phyloP scores from a whole-genome alignment of 2,329 filamentous ascomycete species.

The Alternaria novae-zelandiae region DNA sequence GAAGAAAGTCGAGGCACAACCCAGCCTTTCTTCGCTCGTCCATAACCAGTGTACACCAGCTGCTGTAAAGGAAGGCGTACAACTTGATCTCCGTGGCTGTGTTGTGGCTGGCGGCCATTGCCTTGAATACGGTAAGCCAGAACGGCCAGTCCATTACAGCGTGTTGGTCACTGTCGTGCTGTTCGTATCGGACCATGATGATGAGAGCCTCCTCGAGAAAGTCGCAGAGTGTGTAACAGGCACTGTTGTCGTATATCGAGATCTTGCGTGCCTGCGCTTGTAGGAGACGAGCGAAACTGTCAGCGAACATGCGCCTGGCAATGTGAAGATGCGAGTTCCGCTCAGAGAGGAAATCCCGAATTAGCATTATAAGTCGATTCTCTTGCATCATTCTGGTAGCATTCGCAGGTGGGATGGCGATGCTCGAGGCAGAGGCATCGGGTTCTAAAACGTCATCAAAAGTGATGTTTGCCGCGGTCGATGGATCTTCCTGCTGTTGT shows the following conservation, averaged over 20 bases:
- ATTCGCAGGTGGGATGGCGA: constrained; percentile 71
- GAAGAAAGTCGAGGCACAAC: constrained; percentile 76
- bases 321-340: constrained; percentile 59
- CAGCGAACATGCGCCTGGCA: constrained; percentile 74
- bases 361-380: constrained; percentile 80
- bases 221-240: constrained; percentile 89
- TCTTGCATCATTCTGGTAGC: constrained; percentile 83
- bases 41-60: constrained; percentile 75
- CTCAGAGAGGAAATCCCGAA: constrained; percentile 79
- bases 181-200: constrained; percentile 69
- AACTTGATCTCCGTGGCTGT: constrained; percentile 88
- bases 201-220: constrained; percentile 82
- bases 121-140: constrained; percentile 80
- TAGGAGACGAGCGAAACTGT: constrained; percentile 74
- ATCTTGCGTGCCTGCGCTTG: constrained; percentile 77
- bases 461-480: constrained; percentile 59
- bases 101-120: constrained; percentile 83
- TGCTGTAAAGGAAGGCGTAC: constrained; percentile 78
- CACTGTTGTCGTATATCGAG: constrained; percentile 79
- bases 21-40: constrained; percentile 71
- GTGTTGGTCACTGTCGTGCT: constrained; percentile 49
- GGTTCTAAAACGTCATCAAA: constrained; percentile 71
- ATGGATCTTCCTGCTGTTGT: constrained; percentile 37
- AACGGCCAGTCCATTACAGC: constrained; percentile 77
- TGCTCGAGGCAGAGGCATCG: constrained; percentile 70